These are phyloP conservation scores for Pistacia vera DNA, from an alignment of 345 rosid species.

Conservation along the genomic window DNA sequence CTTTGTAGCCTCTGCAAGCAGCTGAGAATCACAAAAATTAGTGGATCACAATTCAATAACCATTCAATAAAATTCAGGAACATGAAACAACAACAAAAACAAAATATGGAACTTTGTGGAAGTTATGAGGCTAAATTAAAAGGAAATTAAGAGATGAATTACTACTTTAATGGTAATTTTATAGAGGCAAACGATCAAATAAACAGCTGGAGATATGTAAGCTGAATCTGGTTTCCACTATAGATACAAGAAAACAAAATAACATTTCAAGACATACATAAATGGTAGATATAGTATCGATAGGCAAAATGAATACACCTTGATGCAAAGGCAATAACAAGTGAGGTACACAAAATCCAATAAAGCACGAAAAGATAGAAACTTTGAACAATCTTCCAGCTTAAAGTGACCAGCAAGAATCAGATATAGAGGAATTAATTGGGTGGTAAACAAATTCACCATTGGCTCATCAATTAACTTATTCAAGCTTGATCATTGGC, in stretches of 20 bases:
- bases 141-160: neutral
- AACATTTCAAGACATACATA: neutral
- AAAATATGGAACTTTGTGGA: neutral
- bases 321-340: neutral
- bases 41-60: slow-evolving; percentile 17
- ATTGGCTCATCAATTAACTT: neutral
- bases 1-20: slow-evolving; percentile 46
- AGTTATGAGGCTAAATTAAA: neutral
- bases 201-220: neutral
- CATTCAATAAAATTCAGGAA: slow-evolving; percentile 9
- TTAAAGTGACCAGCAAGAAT: neutral
- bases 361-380: neutral
- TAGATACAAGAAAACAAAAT: neutral
- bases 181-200: neutral
- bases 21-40: slow-evolving; percentile 33
- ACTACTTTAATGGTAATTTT: neutral
- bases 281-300: neutral
- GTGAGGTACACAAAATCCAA: neutral
- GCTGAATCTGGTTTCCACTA: neutral
- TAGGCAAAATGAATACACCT: neutral
- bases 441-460: neutral
- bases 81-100: neutral
- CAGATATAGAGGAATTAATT: neutral
- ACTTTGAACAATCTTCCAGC: neutral
- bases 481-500: neutral